Conservation (phyloP, 2,329 filamentous ascomycete species). For the Penicillium sp. region DNA sequence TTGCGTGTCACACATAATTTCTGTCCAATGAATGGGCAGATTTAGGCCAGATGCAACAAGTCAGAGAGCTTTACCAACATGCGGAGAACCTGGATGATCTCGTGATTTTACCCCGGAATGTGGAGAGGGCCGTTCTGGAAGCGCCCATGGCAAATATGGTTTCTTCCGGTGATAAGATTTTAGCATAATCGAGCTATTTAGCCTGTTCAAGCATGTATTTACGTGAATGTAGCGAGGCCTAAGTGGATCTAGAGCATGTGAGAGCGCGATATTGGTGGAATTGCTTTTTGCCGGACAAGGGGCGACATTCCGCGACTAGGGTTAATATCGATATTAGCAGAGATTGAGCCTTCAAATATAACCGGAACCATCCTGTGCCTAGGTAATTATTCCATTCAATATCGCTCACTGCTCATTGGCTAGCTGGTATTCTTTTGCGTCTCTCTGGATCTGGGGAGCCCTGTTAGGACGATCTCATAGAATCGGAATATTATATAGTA, state of each 20-base stretch:
- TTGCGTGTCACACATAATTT: background rate
- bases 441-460: too few species aligned
- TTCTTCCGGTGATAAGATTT: background rate
- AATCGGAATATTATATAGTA: too few species aligned
- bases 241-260: background rate
- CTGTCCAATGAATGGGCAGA: background rate
- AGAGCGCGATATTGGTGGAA: slow-evolving; percentile 4
- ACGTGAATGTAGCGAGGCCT: background rate
- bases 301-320: slow-evolving; percentile 1
- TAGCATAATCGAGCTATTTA: background rate
- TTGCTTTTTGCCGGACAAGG: slow-evolving; percentile 4
- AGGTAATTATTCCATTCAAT: too few species aligned
- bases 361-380: too few species aligned
- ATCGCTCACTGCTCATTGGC: too few species aligned
- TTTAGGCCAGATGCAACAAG: background rate
- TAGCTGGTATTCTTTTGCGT: too few species aligned
- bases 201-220: background rate
- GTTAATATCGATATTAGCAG: background rate
- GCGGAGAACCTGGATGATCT: background rate
- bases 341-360: background rate
- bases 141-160: too few species aligned
- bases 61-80: background rate
- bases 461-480: too few species aligned
- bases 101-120: slow-evolving; percentile 1
- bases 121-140: background rate